Evolutionary conservation across 345 rosid species (phyloP), one percentile per base, ranked within the genome.

Genomic region (Mercurialis annua): DNA sequence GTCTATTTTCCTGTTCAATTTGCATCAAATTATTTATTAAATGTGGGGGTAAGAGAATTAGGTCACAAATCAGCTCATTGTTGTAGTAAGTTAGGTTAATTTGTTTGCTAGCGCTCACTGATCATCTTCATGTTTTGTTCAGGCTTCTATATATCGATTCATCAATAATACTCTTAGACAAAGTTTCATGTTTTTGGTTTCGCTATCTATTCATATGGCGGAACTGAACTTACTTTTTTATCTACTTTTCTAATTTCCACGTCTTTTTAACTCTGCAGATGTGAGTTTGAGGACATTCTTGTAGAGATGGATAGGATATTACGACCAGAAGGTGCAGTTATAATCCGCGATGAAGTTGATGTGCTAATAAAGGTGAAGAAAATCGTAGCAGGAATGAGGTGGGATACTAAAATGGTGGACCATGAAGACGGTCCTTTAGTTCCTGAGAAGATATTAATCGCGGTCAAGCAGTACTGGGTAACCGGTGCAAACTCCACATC

Each of bases 391-490:
- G 91, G 97, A 42, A 95, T 95, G 96, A 90, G 89, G 60, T 95
- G 99, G 99, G 89, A 90, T 31, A 64, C 94, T 6, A 95, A 95
- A 78, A 82, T 95, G 90, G 87, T 92, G 64, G 98, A 95, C 83
- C 99, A 95, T 21, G 99, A 95, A 77, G 99, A 92, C 65, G 99
- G 99, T 36, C 99, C 99, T 50, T 81, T 95, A 27, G 92, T 95
- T 67, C 86, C 92, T 0, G 98, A 88, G 81, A 95, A 95, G 81
- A 80, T 90, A 70, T 71, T 95, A 72, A 80, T 95, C 21, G 97
- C 98, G 0, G 99, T 92, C 68, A 95, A 95, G 86, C 97, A 88
- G 74, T 95, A 92, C 34, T 95, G 99, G 99, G 98, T 90, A 26
- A 80, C 80, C 0, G 83, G 73, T 26, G 85, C 79, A 46, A 95